Evolutionary conservation across 2,329 filamentous ascomycete genomes (phyloP), one percentile per base, ranked within the genome.

Genomic region (Tolypocladium guangdongense): DNA sequence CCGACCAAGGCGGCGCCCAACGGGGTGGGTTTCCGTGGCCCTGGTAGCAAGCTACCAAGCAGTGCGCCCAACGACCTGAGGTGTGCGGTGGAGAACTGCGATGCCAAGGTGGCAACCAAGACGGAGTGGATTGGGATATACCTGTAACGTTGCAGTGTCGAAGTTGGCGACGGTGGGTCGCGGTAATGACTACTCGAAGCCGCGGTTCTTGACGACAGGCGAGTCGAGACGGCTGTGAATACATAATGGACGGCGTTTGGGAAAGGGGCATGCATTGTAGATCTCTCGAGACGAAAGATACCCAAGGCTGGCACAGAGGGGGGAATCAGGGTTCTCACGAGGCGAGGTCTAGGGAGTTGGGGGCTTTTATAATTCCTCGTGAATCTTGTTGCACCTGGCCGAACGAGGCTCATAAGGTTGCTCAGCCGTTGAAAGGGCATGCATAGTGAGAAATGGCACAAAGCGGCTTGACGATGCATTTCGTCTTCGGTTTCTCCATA

Each of bases 101-200:
- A 72, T 1, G 72, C 73, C 1, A 81, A 82, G 36, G 77, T 82
- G 3, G 69, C 68, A 18, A 61, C 63, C 20, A 85, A 84, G 64
- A 65, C 68, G 2, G 74, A 78, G 48, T 86, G 82, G 82, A 75
- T 85, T 18, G 82, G 82, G 12, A 75, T 84, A 38, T 85, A 78
- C 63, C 64, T 81, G 47, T 81, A 24, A 53, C 41, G 41, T 12
- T 18, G 35, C 22, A 8, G 33, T 24, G 46, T 36, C 46, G n/a
- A 36, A 5, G 3, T 8, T 18, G 24, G 16, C 43, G 43, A 32
- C 18, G 27, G 10, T 20, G 18, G 10, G 24, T 18, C 24, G 43
- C 43, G 27, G 43, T 2, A 10, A 7, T 4, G 27, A 20, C 3
- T 32, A 4, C 43, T 33, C 18, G 27, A 20, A 33, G n/a, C 27